A percentile compares a stretch with the other conserved stretches of the same genome.
phyloP scores from a whole-genome alignment of 768 basidiomycete genomes.

The Termitomyces sp. region DNA sequence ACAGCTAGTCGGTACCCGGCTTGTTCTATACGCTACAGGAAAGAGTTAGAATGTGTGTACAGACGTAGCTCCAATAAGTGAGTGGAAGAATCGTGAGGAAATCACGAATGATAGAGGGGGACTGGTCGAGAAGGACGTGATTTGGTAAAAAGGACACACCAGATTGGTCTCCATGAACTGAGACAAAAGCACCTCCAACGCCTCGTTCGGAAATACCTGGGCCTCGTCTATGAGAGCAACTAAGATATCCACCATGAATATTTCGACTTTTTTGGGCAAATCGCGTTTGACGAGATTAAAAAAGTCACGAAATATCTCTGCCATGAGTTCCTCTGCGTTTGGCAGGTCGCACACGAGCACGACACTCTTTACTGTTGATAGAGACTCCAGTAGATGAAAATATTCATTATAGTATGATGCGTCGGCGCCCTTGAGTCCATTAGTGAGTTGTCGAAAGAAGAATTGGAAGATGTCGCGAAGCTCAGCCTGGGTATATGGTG shows the following conservation, averaged over 20 bases:
- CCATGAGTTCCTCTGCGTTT: slow-evolving; percentile 77
- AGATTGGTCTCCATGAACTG: slow-evolving; percentile 82
- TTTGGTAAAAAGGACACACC: slow-evolving; percentile 33
- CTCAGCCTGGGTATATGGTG: slow-evolving; percentile 86
- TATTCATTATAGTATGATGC: slow-evolving; percentile 89
- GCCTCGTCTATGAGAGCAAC: slow-evolving; percentile 87
- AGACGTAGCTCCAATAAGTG: neutral
- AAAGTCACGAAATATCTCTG: slow-evolving; percentile 77
- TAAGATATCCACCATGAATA: slow-evolving; percentile 86
- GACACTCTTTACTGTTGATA: slow-evolving; percentile 92
- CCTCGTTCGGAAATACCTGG: slow-evolving; percentile 66
- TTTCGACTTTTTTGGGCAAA: slow-evolving; percentile 72
- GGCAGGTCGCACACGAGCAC: slow-evolving; percentile 92
- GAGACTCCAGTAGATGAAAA: slow-evolving; percentile 88
- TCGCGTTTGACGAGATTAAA: slow-evolving; percentile 75
- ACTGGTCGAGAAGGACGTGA: neutral
- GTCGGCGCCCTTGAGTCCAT: slow-evolving; percentile 70
- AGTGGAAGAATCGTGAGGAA: neutral
- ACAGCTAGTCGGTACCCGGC: slow-evolving; percentile 79
- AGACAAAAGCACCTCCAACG: slow-evolving; percentile 74
- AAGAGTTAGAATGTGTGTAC: neutral
- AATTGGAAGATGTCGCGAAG: slow-evolving; percentile 96
- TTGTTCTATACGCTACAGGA: slow-evolving; percentile 57
- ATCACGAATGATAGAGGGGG: neutral
- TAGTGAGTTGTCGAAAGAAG: slow-evolving; percentile 82